Conservation (phyloP, 495 filamentous ascomycete genomes). For the Penicillium pancosmium region DNA sequence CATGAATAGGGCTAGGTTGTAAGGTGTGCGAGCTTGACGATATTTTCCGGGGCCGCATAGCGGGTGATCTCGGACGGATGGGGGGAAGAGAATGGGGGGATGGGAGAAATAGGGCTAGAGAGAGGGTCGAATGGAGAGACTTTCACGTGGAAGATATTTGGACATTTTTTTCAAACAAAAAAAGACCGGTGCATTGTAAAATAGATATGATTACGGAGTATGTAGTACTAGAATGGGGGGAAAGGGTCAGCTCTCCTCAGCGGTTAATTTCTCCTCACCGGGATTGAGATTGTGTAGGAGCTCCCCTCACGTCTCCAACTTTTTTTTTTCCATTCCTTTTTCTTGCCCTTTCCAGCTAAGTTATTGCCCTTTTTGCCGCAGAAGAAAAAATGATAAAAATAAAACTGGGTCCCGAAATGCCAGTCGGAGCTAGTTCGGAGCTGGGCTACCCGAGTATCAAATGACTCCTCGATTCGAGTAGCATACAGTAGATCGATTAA, state of each 20-base stretch:
- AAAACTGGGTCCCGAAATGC: slow-evolving; percentile 6
- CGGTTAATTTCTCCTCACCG: slow-evolving; percentile 41
- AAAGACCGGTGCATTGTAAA: too few relatives aligned
- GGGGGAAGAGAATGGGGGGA: background rate
- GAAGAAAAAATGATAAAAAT: slow-evolving; percentile 7
- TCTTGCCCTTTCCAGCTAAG: background rate
- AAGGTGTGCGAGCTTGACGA: background rate
- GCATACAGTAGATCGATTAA: background rate
- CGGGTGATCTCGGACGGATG: slow-evolving; percentile 6
- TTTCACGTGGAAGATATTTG: background rate
- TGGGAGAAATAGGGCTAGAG: background rate
- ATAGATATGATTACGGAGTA: too few relatives aligned
- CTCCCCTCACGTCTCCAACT: slow-evolving; percentile 34
- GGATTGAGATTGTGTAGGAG: slow-evolving; percentile 7
- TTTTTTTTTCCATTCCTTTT: slow-evolving; percentile 7
- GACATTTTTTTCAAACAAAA: background rate
- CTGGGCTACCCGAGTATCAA: background rate
- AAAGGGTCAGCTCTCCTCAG: slow-evolving; percentile 14
- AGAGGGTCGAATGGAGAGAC: background rate
- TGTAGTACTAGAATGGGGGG: background rate
- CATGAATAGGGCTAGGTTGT: slow-evolving; percentile 6
- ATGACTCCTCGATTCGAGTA: slow-evolving; percentile 2
- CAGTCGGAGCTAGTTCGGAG: slow-evolving; percentile 1
- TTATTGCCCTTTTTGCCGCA: slow-evolving; percentile 7
- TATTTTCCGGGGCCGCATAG: slow-evolving; percentile 2